Evolutionary conservation across 345 rosid genomes (phyloP), one percentile per base, ranked within the genome.

Genomic region (Citrus trifoliata): DNA sequence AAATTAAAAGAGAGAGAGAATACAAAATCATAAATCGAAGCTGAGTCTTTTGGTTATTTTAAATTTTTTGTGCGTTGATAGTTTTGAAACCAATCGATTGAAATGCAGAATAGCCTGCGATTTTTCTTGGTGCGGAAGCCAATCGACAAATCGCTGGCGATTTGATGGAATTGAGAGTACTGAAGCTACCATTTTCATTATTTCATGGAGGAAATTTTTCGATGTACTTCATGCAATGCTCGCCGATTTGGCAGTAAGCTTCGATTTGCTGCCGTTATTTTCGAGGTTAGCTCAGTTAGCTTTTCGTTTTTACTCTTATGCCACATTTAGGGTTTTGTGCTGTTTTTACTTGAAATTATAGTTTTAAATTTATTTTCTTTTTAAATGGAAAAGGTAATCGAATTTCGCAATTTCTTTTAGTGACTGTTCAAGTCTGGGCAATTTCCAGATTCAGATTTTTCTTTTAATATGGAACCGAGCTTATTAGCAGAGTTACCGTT

Each of bases 181-280:
- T 76, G 25, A 67, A 78, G 79, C 40, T 61, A 27, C 64, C 53
- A 63, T 78, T 81, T 76, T 85, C 51, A 74, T 65, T 81, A 64
- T 88, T 87, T 87, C 90, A 95, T 95, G 99, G 99, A 91, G 97
- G 67, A 85, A 78, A 40, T 82, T 66, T 63, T 73, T 69, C 87
- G 73, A 48, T 78, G 82, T 55, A 55, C 86, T 78, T 76, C 89
- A 74, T 85, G 83, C 61, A 53, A 79, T 48, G 70, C 64, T 28
- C 65, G 75, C 76, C 33, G 88, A 82, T 64, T 84, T 70, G 72
- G 56, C 77, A 46, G 53, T 56, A 87, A 88, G 88, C 90, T 87
- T 74, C 86, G 94, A 82, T 89, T 91, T 65, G 81, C 75, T 66
- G 73, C 88, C 80, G 74, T 84, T 75, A 19, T 88, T 69, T 86